Base-by-base conservation (phyloP, 176 grass and related monocot species). In the Poa pratensis region DNA sequence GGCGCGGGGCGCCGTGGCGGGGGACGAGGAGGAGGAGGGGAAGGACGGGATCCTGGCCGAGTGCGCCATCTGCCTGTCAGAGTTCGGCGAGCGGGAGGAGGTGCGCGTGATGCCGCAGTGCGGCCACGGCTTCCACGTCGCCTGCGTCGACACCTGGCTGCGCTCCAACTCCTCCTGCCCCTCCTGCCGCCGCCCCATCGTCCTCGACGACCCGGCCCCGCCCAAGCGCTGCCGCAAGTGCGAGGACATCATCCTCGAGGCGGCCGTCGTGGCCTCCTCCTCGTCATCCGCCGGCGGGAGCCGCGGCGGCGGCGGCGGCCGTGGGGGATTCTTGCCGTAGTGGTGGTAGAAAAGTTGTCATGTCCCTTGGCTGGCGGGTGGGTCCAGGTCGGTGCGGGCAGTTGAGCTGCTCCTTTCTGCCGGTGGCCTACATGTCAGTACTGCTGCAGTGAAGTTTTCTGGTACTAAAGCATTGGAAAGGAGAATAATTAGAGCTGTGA, bases 41-140 rank as follows among this genome's bases (percentile, higher is more conserved):
- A 37, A 60, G 34, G 87, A 79, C 50, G 83, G 85, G 69, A 9
- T 82, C 34, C 82, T 81, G 0, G 19, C 80, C 3, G 89, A 91
- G 69, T 91, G 92, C 72, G 82, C 84, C 45, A 85, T 91, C 81
- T 92, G 92, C 69, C 92, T 94, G 15, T 72, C 84, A 23, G 92
- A 91, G 77, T 94, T 91, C 64, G 92, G 87, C 64, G 89, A 89
- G 76, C 80, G 77, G 80, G 80, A 94, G 89, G 80, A 89, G 87
- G 85, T 94, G 63, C 89, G 92, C 80, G 90, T 91, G 55, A 83
- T 94, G 89, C 92, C 92, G 82, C 92, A 94, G 89, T 91, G 92
- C 80, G 92, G 92, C 75, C 92, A 94, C 75, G 86, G 87, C 7
- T 94, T 94, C 86, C 92, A 94, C 62, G 89, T 94, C 83, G 79